Conservation (phyloP, 108 stramenopile genomes). For the Schizochytrium sp. region DNA sequence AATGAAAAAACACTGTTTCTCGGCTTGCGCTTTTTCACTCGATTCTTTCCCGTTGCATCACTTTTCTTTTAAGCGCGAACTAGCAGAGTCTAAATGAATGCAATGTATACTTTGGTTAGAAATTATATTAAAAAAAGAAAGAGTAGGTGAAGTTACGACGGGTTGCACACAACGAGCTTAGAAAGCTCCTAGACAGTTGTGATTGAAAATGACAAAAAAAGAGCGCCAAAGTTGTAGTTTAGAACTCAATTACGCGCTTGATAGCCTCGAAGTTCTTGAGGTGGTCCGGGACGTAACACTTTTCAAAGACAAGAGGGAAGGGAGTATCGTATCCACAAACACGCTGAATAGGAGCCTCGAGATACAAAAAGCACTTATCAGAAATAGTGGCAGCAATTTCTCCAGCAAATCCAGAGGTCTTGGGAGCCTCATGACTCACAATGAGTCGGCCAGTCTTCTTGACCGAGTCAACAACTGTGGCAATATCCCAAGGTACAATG, state of each 20-base stretch:
- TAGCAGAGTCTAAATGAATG: neutral
- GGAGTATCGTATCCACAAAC: constrained; percentile 97
- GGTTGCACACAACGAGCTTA: neutral
- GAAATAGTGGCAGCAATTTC: constrained; percentile 87
- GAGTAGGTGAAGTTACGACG: neutral
- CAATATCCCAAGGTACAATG: constrained; percentile 92
- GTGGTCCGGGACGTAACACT: constrained; percentile 89
- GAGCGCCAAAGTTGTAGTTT: neutral
- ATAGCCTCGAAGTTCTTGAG: constrained; percentile 92
- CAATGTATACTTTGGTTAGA: neutral
- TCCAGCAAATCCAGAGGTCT: constrained; percentile 91
- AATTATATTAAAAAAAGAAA: neutral
- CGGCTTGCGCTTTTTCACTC: no score
- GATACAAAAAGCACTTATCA: constrained; percentile 84
- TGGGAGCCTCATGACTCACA: constrained; percentile 94
- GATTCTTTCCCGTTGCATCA: no score
- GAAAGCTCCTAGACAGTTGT: neutral
- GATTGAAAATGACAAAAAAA: neutral
- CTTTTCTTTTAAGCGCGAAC: neutral
- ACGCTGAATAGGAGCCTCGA: constrained; percentile 93
- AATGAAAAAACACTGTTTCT: no score
- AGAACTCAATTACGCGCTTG: constrained; percentile 74
- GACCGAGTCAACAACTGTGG: constrained; percentile 84
- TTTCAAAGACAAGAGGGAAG: constrained; percentile 92
- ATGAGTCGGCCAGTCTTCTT: constrained; percentile 92